Evolutionary conservation across 148 eudicot genomes (phyloP).

Genomic region (Diospyros lotus): DNA sequence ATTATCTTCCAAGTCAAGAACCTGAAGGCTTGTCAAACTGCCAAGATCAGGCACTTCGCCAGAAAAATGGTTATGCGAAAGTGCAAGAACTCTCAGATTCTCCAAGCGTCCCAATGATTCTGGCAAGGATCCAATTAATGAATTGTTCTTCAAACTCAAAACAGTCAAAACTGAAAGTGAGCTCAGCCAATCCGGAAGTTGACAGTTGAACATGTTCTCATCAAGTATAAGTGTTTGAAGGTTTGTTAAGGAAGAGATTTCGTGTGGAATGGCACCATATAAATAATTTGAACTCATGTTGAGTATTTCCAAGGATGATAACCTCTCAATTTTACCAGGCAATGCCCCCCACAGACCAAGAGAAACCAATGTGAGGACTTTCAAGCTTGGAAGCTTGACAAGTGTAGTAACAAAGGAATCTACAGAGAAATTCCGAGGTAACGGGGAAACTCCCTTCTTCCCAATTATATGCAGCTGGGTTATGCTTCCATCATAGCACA

Average conservation of each 20-base stretch:
- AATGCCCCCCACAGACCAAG: constrained; percentile 73
- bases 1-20: constrained; percentile 66
- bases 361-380: constrained; percentile 82
- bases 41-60: constrained; percentile 77
- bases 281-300: constrained; percentile 73
- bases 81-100: constrained; percentile 60
- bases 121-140: constrained; percentile 61
- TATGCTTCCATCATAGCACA: constrained; percentile 66
- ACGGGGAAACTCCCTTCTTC: constrained; percentile 27
- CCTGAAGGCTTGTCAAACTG: constrained; percentile 55
- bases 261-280: constrained; percentile 49
- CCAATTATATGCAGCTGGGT: constrained; percentile 77
- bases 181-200: constrained; percentile 47
- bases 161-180: constrained; percentile 65
- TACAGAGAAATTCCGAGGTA: constrained; percentile 61
- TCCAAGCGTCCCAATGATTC: constrained; percentile 46
- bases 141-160: constrained; percentile 70
- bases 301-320: constrained; percentile 77
- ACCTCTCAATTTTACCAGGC: constrained; percentile 38
- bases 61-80: constrained; percentile 58
- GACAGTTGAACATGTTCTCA: constrained; percentile 55
- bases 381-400: constrained; percentile 53
- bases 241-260: constrained; percentile 42
- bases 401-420: constrained; percentile 59
- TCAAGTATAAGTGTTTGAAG: constrained; percentile 77